Base-by-base conservation (phyloP, 306 rosid species). In the Purshia tridentata region DNA sequence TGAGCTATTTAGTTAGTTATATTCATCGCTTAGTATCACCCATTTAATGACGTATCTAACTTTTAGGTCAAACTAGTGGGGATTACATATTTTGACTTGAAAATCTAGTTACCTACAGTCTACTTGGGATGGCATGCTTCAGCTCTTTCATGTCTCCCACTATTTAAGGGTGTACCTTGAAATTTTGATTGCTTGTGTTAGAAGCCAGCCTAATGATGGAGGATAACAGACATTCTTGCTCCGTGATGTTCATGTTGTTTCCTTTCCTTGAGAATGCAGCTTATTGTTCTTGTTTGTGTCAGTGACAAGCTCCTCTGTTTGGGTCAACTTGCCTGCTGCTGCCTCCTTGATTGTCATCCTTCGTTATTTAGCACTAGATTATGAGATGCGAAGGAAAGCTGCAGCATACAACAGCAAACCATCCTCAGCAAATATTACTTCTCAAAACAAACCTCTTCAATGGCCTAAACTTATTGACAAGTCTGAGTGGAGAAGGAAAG, bases 291-390 rank as follows among this genome's bases (percentile, higher is more conserved):
- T 87, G 18, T 57, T 77, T 65, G 58, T 88, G 83, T 76, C 89
- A 95, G 99, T 95, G 91, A 95, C 99, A 53, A 95, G 99, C 88
- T 90, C 98, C 75, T 83, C 96, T 72, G 99, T 95, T 69, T 95
- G 91, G 99, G 80, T 95, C 81, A 95, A 95, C 87, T 86, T 95
- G 88, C 99, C 99, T 54, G 96, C 85, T 65, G 96, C 99, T 22
- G 96, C 98, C 76, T 81, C 84, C 73, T 76, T 91, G 69, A 86
- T 95, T 60, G 67, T 95, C 54, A 54, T 85, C 77, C 80, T 90
- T 72, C 96, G 99, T 23, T 95, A 91, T 75, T 42, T 95, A 61
- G 87, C 99, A 11, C 80, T 95, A 65, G 99, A 95, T 85, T 85
- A 80, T 61, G 99, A 95, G 39, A 86, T 86, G 88, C 88, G 86